These are phyloP conservation scores for Ambrosia artemisiifolia DNA, from an alignment of 129 eudicot genomes.

Conservation along the genomic window DNA sequence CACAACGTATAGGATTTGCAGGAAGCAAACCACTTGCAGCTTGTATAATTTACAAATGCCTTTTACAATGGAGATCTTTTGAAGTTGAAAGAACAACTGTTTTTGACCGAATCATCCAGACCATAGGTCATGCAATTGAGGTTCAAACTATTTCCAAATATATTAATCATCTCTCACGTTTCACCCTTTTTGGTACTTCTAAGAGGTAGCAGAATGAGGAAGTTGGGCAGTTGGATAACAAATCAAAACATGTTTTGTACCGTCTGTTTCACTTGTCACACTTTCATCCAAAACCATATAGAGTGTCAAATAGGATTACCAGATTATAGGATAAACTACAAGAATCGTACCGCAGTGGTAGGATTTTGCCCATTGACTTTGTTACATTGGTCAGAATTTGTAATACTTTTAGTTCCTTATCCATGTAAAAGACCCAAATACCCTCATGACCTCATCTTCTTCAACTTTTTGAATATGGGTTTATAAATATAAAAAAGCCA, in stretches of 20 bases:
- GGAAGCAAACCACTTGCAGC: slow-evolving; percentile 83
- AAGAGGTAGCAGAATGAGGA: background rate
- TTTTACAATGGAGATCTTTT: slow-evolving; percentile 95
- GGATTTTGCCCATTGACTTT: background rate
- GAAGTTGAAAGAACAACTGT: slow-evolving; percentile 91
- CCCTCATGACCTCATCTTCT: background rate
- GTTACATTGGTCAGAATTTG: background rate
- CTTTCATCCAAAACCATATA: background rate
- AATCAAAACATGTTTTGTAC: background rate
- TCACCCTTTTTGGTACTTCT: background rate
- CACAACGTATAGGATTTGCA: slow-evolving; percentile 76
- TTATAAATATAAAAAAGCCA: background rate
- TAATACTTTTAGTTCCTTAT: background rate
- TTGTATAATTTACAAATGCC: slow-evolving; percentile 88
- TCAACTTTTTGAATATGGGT: background rate
- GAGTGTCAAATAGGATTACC: background rate
- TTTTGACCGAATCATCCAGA: slow-evolving; percentile 88
- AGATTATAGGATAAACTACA: background rate
- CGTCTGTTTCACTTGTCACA: background rate
- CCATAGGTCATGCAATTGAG: slow-evolving; percentile 95
- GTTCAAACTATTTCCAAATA: slow-evolving; percentile 30
- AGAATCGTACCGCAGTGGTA: background rate
- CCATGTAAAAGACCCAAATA: background rate
- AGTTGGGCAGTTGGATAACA: background rate
- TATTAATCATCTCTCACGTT: background rate